Conservation (phyloP, 177 flowering plant species). For the Vitis hybrid region DNA sequence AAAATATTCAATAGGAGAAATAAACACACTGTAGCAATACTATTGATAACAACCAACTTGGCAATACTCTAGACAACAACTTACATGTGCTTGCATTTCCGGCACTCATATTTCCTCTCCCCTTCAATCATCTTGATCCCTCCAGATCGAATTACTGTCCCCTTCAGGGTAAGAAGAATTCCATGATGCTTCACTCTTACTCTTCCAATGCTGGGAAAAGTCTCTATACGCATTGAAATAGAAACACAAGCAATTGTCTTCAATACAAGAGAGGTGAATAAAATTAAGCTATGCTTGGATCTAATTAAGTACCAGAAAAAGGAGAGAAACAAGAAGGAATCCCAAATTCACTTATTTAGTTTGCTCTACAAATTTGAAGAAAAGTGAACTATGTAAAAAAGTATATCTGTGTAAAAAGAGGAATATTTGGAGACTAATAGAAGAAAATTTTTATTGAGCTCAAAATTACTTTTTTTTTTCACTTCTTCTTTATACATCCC, state of each 20-base stretch:
- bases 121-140: constrained; percentile 92
- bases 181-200: constrained; percentile 90
- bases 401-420: no score
- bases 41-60: neutral
- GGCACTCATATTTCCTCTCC: constrained; percentile 72
- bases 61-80: neutral
- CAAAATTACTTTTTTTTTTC: no score
- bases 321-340: neutral
- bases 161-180: constrained; percentile 78
- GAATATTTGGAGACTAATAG: no score
- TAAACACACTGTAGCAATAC: neutral
- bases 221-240: constrained; percentile 40
- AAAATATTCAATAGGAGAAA: neutral
- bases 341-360: no score
- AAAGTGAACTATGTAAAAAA: no score
- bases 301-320: neutral
- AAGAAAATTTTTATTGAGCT: no score
- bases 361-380: no score
- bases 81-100: constrained; percentile 75
- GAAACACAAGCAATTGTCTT: neutral
- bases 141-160: constrained; percentile 91
- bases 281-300: no score
- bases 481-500: no score
- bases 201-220: constrained; percentile 85
- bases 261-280: neutral